Percentiles rank a stretch among this genome's conserved stretches.
These are phyloP conservation scores for Fusarium caatingaense DNA, from an alignment of 2,329 filamentous ascomycete genomes.

Conservation along the genomic window DNA sequence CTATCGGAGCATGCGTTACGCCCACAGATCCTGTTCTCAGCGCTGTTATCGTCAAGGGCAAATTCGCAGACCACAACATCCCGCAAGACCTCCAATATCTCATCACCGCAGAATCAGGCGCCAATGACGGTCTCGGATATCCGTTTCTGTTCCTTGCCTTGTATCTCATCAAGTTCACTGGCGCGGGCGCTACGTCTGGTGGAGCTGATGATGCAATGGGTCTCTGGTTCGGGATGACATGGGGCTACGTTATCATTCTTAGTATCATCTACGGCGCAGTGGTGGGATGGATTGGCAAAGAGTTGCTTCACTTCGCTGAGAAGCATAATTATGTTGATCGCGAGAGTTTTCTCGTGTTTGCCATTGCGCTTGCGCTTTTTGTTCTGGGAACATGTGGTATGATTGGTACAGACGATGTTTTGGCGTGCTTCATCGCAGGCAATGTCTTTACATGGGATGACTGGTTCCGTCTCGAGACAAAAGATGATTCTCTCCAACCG, in stretches of 20 bases:
- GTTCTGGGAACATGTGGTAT: conserved; percentile 88
- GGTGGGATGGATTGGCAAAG: conserved; percentile 85
- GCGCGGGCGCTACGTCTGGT: conserved; percentile 64
- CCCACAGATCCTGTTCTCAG: conserved; percentile 90
- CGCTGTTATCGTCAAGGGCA: conserved; percentile 92
- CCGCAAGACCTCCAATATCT: conserved; percentile 84
- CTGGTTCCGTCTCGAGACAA: conserved; percentile 90
- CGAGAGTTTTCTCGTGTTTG: conserved; percentile 89
- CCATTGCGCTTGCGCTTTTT: conserved; percentile 86
- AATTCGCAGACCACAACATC: conserved; percentile 91
- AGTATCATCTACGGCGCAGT: conserved; percentile 81
- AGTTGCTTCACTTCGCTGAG: conserved; percentile 86
- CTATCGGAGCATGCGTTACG: conserved; percentile 87
- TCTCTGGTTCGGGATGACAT: conserved; percentile 86
- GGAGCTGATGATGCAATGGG: conserved; percentile 76
- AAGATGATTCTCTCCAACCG: conserved; percentile 91
- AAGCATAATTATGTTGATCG: conserved; percentile 83
- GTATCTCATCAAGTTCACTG: conserved; percentile 80
- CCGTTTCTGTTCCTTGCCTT: conserved; percentile 88
- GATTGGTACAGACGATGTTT: conserved; percentile 87
- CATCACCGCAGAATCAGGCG: conserved; percentile 84
- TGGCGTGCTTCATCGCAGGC: conserved; percentile 92
- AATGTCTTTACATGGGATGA: conserved; percentile 94
- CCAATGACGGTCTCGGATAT: conserved; percentile 90
- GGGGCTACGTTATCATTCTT: conserved; percentile 84